phyloP scores from a whole-genome alignment of 1,284 basidiomycete genomes.

The Sanghuangporus sanghuang region DNA sequence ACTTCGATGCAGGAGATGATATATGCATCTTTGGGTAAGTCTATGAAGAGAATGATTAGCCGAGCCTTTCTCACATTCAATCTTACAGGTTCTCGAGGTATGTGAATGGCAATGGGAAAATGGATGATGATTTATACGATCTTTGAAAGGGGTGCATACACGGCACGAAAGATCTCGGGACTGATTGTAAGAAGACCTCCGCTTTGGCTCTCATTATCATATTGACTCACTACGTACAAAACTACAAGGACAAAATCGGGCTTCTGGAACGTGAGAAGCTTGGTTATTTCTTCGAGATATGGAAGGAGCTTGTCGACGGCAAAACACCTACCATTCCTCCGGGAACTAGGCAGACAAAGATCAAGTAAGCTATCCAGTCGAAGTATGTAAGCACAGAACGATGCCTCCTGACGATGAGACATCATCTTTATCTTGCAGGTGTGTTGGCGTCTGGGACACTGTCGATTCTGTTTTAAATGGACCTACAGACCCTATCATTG shows the following conservation, averaged over 20 bases:
- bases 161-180: conserved; percentile 23
- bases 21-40: conserved; percentile 25
- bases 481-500: conserved; percentile 7
- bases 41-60: background rate
- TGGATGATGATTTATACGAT: background rate
- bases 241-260: conserved; percentile 20
- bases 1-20: conserved; percentile 23
- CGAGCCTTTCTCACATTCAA: background rate
- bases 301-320: conserved; percentile 18
- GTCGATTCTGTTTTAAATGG: conserved; percentile 22
- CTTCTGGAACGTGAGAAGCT: conserved; percentile 17
- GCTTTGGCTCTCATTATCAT: background rate
- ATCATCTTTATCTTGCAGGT: conserved; percentile 17
- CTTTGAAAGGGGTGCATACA: conserved; percentile 22
- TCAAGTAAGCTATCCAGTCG: conserved; percentile 18
- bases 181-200: conserved; percentile 19
- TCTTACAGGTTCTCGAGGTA: conserved; percentile 17
- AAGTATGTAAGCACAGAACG: background rate
- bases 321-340: conserved; percentile 14
- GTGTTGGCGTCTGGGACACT: conserved; percentile 28
- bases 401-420: background rate
- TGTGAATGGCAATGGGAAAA: background rate
- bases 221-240: background rate
- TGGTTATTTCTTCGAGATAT: conserved; percentile 21
- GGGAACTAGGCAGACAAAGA: conserved; percentile 16